A percentile compares a stretch with the other conserved stretches of the same genome.
phyloP scores from a whole-genome alignment of 2,329 filamentous ascomycete genomes.

The Didymella lethalis region DNA sequence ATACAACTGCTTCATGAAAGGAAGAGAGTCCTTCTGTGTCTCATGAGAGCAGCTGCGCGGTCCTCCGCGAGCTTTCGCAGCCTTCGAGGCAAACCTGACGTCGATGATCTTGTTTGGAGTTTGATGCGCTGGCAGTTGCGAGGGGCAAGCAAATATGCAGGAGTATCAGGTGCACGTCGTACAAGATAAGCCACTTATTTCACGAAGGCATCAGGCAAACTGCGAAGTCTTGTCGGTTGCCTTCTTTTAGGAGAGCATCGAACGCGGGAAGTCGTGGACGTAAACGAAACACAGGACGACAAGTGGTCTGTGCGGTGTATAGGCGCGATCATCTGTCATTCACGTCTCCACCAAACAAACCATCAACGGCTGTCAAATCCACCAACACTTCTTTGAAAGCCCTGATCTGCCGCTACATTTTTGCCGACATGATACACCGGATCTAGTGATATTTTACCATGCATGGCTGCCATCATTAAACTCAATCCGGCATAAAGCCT shows the following conservation, averaged over 20 bases:
- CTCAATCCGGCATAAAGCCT: conserved; percentile 16
- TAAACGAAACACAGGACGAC: conserved; percentile 2
- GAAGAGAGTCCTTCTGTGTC: neutral
- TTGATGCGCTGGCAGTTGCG: conserved; percentile 8
- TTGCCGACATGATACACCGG: conserved; percentile 11
- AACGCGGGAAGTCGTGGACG: conserved; percentile 6
- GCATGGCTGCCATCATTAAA: conserved; percentile 4
- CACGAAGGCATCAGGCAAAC: conserved; percentile 8
- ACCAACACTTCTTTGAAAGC: conserved; percentile 7
- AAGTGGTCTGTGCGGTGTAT: conserved; percentile 2
- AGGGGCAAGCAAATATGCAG: conserved; percentile 3
- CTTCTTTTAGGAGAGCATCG: conserved; percentile 16
- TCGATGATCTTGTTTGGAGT: conserved; percentile 1
- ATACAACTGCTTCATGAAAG: neutral
- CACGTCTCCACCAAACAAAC: conserved; percentile 4
- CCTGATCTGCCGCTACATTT: conserved; percentile 6
- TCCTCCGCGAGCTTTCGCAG: conserved; percentile 9
- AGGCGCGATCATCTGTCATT: conserved; percentile 5
- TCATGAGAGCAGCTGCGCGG: neutral
- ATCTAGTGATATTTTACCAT: conserved; percentile 17
- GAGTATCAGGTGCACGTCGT: conserved; percentile 10
- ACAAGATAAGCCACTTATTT: conserved; percentile 1
- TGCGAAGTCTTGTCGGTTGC: conserved; percentile 20
- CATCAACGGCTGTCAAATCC: conserved; percentile 11
- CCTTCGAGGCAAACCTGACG: conserved; percentile 3